Percentiles rank a stretch among this genome's conserved stretches.
These are phyloP conservation scores for Cutaneotrichosporon cutaneum DNA, from an alignment of 1,284 basidiomycete species.

Conservation along the genomic window DNA sequence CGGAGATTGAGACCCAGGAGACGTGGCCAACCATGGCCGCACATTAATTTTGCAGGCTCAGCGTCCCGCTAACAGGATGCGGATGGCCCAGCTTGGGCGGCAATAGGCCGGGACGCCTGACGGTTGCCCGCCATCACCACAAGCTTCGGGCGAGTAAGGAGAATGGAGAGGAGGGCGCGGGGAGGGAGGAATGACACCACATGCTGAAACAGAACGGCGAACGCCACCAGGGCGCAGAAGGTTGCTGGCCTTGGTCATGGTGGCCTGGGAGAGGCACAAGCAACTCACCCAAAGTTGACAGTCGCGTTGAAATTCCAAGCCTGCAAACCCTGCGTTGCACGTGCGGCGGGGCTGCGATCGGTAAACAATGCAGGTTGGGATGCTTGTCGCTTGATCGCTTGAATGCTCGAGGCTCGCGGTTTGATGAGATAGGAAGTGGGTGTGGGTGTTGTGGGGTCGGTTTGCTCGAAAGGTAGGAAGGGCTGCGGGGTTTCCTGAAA, in stretches of 20 bases:
- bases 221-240: not conserved
- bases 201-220: not conserved
- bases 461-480: not conserved
- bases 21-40: not conserved
- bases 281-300: not conserved
- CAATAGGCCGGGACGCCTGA: not conserved
- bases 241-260: not conserved
- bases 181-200: not conserved
- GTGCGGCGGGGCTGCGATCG: not conserved
- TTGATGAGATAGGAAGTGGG: no score
- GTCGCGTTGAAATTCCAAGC: slow-evolving; percentile 4
- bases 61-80: not conserved
- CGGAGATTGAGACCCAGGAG: not conserved
- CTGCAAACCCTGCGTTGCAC: slow-evolving; percentile 4
- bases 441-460: not conserved
- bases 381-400: not conserved
- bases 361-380: not conserved
- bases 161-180: not conserved
- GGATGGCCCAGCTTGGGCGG: not conserved
- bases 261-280: not conserved
- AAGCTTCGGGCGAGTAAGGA: not conserved
- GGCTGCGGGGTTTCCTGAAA: not conserved
- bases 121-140: not conserved
- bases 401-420: no score
- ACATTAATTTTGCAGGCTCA: not conserved